phyloP scores from a whole-genome alignment of 768 basidiomycete species.

The Ramaria sp. region DNA sequence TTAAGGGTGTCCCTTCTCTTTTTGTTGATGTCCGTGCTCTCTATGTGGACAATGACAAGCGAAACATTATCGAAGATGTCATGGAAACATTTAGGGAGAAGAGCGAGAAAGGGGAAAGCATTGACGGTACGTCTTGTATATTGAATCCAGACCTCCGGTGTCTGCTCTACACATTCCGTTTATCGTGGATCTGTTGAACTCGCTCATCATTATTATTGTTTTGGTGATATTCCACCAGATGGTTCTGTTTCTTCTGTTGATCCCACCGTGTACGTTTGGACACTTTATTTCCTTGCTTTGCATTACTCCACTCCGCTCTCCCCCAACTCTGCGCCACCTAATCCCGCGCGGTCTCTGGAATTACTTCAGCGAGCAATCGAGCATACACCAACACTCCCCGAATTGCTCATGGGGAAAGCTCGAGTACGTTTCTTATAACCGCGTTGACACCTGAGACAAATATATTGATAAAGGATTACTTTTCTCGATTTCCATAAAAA shows the following conservation, averaged over 20 bases:
- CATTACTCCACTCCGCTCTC: conserved; percentile 60
- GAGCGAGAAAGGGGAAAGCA: conserved; percentile 14
- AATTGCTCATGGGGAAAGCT: conserved; percentile 73
- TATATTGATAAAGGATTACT: not conserved
- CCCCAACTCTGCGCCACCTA: conserved; percentile 19
- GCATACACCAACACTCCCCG: conserved; percentile 92
- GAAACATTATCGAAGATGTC: conserved; percentile 55
- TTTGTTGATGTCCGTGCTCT: conserved; percentile 88
- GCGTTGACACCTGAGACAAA: not conserved
- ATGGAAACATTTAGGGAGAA: conserved; percentile 39
- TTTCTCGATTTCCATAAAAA: not conserved
- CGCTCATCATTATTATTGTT: conserved; percentile 11
- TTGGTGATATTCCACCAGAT: not conserved
- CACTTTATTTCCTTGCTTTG: conserved; percentile 89
- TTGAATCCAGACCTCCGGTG: not conserved
- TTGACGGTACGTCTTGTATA: not conserved
- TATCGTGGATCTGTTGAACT: conserved; percentile 6
- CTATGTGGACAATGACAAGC: conserved; percentile 58
- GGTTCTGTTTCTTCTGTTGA: conserved; percentile 30
- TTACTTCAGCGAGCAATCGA: conserved; percentile 54
- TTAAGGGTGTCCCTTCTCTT: conserved; percentile 84
- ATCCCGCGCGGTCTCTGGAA: conserved; percentile 38
- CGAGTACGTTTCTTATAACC: conserved; percentile 23
- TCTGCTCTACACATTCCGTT: conserved; percentile 7
- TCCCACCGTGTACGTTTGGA: conserved; percentile 87